A percentile compares a stretch with the other conserved stretches of the same genome.
phyloP scores from a whole-genome alignment of 140 eudicot species.

The Cichorium intybus region DNA sequence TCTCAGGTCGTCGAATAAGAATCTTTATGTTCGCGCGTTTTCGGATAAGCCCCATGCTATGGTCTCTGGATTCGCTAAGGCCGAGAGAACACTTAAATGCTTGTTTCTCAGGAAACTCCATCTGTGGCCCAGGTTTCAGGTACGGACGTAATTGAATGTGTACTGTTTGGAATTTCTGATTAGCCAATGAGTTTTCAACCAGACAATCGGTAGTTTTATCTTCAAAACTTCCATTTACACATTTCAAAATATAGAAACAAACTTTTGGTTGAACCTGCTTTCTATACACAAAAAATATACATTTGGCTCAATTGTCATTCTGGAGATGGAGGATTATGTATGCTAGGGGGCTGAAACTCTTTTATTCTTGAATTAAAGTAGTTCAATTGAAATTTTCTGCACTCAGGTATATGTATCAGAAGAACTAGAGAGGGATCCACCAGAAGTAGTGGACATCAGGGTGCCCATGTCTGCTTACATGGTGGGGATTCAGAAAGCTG shows the following conservation, averaged over 20 bases:
- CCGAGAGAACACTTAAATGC: conserved; percentile 72
- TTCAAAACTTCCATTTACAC: not conserved
- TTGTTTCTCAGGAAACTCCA: conserved; percentile 62
- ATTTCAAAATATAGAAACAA: not conserved
- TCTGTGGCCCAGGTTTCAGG: conserved; percentile 98
- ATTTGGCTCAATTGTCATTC: not conserved
- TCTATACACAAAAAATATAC: not conserved
- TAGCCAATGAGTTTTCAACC: not conserved
- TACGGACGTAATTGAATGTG: conserved; percentile 11
- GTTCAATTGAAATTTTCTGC: not conserved
- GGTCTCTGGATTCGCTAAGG: conserved; percentile 89
- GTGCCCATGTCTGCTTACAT: conserved; percentile 83
- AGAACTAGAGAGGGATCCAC: conserved; percentile 88
- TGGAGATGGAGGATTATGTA: too few relatives aligned
- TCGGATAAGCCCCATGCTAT: conserved; percentile 75
- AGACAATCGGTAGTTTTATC: not conserved
- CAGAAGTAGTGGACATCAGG: conserved; percentile 90
- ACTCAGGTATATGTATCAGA: conserved; percentile 71
- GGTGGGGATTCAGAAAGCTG: conserved; percentile 91
- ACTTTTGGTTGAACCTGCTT: not conserved
- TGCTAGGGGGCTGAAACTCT: too few relatives aligned
- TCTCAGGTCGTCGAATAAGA: conserved; percentile 39
- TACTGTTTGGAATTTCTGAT: not conserved
- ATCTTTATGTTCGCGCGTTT: conserved; percentile 64
- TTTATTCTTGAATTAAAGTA: too few relatives aligned